Base-by-base conservation (phyloP, 129 eudicot genomes). In the Pseudognaphalium luteoalbum region DNA sequence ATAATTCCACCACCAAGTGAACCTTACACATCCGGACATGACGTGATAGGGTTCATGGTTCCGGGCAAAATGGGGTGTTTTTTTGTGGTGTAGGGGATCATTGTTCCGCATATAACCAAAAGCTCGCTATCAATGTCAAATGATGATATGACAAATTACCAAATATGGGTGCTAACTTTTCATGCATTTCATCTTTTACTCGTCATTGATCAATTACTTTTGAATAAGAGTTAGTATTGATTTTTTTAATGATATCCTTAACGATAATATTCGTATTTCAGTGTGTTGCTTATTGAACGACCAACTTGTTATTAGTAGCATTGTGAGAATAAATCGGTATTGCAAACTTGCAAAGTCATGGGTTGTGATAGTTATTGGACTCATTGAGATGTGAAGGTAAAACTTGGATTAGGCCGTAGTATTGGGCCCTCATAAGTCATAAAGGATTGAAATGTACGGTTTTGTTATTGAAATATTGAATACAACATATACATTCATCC, bases 51-150 rank as follows among this genome's bases (percentile, higher is more conserved):
- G 20, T 74, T 84, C 10, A 3, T 34, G 39, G 20, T 37, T 51
- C 47, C 83, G 0, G 83, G 88, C 5, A 61, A 84, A 22, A 54
- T 61, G 8, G 81, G 80, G 80, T 84, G 80, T 84, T 76, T 69
- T 51, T 84, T 80, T 84, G 88, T 32, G 88, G 83, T 10, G 74
- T 68, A 6, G 56, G 0, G 33, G 65, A 68, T 2, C 88, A 84
- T 63, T 81, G 88, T 76, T 22, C 82, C 28, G 73, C 32, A 1
- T 71, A 3, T 8, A 62, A 77, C 12, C 85, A 81, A 47, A 84
- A 81, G 70, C 73, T 84, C 14, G 85, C 83, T 51, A 72, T 84
- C 51, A 12, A 84, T 11, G 83, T 80, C 25, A 67, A 29, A 52
- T 72, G 73, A 1, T 69, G 63, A 69, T 59, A 9, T 2, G 5